Base-by-base conservation (phyloP, 805 yeast genomes). In the Pichia occidentalis region DNA sequence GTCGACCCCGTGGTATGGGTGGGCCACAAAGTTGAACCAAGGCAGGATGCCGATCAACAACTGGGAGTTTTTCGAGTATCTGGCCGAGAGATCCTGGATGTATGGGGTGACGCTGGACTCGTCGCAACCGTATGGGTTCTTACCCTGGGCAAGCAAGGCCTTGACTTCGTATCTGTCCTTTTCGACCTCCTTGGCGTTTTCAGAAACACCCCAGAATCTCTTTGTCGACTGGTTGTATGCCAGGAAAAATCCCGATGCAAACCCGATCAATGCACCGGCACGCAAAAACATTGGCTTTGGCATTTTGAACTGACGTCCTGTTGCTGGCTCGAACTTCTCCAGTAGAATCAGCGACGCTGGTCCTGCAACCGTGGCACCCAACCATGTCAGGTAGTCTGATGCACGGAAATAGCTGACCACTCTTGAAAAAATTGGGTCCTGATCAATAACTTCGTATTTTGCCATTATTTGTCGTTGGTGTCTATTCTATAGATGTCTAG, bases 1-100 rank as follows among this genome's bases (percentile, higher is more conserved):
- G 53, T 79, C 81, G 42, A 83, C 77, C 19, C 90, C 92, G 60
- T 85, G 95, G 64, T 76, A 79, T 49, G 84, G 86, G 60, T 85
- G 95, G 57, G 76, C 64, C 32, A 77, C 86, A 45, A 82, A 65
- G 63, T 85, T 85, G 68, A 85, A 84, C 85, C 86, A 79, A 18
- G 95, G 95, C 51, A 85, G 59, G 44, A 82, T 54, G 39, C 77
- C 72, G 50, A 79, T 56, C 39, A 68, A 63, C 40, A 75, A 59
- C 53, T 75, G 76, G 7, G 94, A 75, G 54, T 77, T 77, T 49
- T 79, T 81, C 18, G 92, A 80, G 68, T 82, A 81, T 64, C 86
- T 73, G 51, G 82, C 75, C 43, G 95, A 77, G 46, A 81, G 69
- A 49, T 77, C 82, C 59, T 84, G 85, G 52, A 80, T 60, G 67